Evolutionary conservation across 257 asterid species (phyloP), one percentile per base, ranked within the genome.

Genomic region (Lithospermum erythrorhizon): DNA sequence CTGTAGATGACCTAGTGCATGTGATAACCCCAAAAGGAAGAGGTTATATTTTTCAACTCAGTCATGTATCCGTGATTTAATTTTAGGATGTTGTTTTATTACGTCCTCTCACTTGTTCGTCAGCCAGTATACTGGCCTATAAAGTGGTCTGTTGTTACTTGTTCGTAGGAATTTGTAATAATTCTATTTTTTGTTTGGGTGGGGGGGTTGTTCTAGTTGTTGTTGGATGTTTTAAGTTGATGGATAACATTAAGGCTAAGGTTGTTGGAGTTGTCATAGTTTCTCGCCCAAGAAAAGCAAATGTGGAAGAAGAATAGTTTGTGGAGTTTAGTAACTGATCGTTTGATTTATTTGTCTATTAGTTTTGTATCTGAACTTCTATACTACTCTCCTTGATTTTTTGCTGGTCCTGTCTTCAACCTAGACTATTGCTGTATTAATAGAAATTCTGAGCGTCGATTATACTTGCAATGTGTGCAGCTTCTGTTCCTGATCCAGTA

Each of bases 11-110:
- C 58, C 95, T 87, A 62, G 76, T 87, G 67, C 81, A 72, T 32
- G 79, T 74, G 68, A 84, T 87, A 55, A 82, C 95, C 29, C 95
- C 94, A 8, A 82, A 75, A 65, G 94, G 95, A 73, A 80, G 88
- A 84, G 84, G 95, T 84, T 15, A 59, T 72, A 19, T 55, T 55
- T 55, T 53, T 59, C 20, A 55, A 51, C 64, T 71, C 55, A 7
- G 58, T 52, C 23, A 21, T 53, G 11, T 53, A n/a, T n/a, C 1
- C 3, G 11, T n/a, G 57, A 53, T n/a, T 6, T 30, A 15, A 6
- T 27, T 20, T 41, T 51, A 20, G 16, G 21, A 53, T 65, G 10
- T 58, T 5, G 29, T n/a, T 57, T 24, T 35, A 63, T 49, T 41
- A 22, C 68, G 9, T 53, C 25, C 66, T 53, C 52, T 5, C 18